Base-by-base conservation (phyloP, 306 rosid genomes). In the Parietaria judaica region DNA sequence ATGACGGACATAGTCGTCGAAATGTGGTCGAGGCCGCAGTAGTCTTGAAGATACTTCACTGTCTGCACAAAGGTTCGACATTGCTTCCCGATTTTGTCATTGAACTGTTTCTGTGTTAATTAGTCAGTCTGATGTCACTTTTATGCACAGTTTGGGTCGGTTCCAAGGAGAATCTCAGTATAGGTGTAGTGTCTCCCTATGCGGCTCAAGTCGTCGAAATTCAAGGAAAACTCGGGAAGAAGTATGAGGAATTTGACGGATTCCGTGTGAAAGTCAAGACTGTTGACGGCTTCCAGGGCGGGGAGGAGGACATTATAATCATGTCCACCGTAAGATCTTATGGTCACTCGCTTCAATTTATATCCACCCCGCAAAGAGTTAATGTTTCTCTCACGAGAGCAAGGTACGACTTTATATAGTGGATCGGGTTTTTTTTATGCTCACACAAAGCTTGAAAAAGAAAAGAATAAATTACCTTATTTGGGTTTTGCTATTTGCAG, bases 371-470 rank as follows among this genome's bases (percentile, higher is more conserved):
- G 41, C 83, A 78, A 59, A 76, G 97, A 73, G 67, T 76, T 17
- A 89, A 89, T 81, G 97, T 89, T 68, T 80, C 95, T 70, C 86
- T 89, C 53, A 89, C 97, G 9, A 81, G 95, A 72, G 97, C 97
- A 3, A 76, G 97, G 97, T 89, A 77, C 41, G 65, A 9, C 10
- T 17, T 64, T 37, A 38, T 44, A 36, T 38, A 3, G 8, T 13
- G 50, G 8, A 46, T 13, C 50, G 8, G 8, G 0, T 7, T 7
- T 46, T 7, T 46, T 13, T 1, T 0, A 46, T 46, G 13, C 50
- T 46, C 3, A 13, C 13, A 7, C 50, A 23, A 23, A 23, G 31
- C 31, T 23, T 23, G 31, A 23, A 23, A 23, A 23, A 23, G 31
- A 23, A 23, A 23, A 23, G 31, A 23, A 23, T 23, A 23, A 23